Conservation (phyloP, 1,284 basidiomycete genomes). For the Irpex sp. region DNA sequence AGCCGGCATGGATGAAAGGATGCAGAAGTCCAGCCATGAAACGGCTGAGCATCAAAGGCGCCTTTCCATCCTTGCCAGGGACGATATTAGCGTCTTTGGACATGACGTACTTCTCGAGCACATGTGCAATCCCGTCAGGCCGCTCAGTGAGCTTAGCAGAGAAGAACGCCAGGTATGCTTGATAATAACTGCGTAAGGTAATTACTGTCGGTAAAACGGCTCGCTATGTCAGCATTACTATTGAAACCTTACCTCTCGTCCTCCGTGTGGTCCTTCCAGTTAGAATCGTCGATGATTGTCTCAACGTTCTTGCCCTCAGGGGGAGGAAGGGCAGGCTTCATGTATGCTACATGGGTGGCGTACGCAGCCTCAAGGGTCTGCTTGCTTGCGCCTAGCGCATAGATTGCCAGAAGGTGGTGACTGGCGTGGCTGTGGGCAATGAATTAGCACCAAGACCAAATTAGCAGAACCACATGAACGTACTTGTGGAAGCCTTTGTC, state of each 20-base stretch:
- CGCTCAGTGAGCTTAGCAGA: slow-evolving; percentile 42
- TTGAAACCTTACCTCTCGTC: slow-evolving; percentile 47
- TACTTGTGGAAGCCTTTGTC: slow-evolving; percentile 49
- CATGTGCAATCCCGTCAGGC: slow-evolving; percentile 39
- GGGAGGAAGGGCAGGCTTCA: slow-evolving; percentile 18
- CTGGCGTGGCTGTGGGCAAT: slow-evolving; percentile 27
- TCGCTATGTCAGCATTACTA: background rate
- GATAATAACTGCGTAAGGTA: slow-evolving; percentile 55
- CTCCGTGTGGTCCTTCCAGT: slow-evolving; percentile 58
- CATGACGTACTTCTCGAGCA: slow-evolving; percentile 67
- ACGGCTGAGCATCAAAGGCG: slow-evolving; percentile 67
- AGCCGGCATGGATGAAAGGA: slow-evolving; percentile 72
- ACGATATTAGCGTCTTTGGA: slow-evolving; percentile 58
- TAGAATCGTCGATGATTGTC: slow-evolving; percentile 49
- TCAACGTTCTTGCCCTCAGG: slow-evolving; percentile 38
- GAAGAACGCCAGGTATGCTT: slow-evolving; percentile 69
- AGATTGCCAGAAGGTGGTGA: slow-evolving; percentile 25
- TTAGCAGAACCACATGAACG: background rate
- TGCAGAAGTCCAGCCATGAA: slow-evolving; percentile 69
- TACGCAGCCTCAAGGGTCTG: slow-evolving; percentile 21
- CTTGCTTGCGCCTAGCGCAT: slow-evolving; percentile 21
- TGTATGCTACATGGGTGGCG: slow-evolving; percentile 23
- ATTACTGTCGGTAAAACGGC: background rate
- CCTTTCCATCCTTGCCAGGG: slow-evolving; percentile 33
- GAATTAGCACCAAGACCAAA: background rate